Base-by-base conservation (phyloP, 1,139 yeast species). In the Suhomyces panamericanus region DNA sequence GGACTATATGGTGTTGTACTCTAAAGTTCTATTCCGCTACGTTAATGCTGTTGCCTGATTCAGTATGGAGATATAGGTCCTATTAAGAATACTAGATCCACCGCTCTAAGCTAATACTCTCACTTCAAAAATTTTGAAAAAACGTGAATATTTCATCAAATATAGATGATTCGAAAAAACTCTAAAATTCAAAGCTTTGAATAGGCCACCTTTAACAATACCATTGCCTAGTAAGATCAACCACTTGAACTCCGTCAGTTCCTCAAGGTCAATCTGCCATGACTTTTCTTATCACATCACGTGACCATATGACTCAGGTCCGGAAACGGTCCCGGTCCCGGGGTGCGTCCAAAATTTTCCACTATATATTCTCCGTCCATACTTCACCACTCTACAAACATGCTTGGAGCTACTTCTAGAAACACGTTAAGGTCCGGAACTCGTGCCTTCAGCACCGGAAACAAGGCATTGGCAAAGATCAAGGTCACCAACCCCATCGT, bases 401-500 rank as follows among this genome's bases (percentile, higher is more conserved):
- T 47, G 52, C 41, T 49, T 28, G 43, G 49, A 47, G 48, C 49
- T 22, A 42, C 47, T 11, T 10, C 46, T 9, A 37, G 28, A 33
- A 39, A 34, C 32, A 35, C 39, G 6, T 32, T 41, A 17, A 15
- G 24, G 24, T 8, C 31, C n/a, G 14, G 24, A 3, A 43, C 52
- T 37, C 64, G 67, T 44, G 45, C 57, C 22, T 60, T 66, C 49
- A 55, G 68, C 39, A 44, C 59, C 30, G 47, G 60, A 14, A 39
- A 53, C 33, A 33, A 40, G n/a, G 39, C 54, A n/a, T 57, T 48
- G 43, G 39, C 41, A 49, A 91, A 90, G 66, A 85, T 91, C 68
- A 78, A 81, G 59, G 97, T 91, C 49, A 79, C 81, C 66, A 85
- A 80, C 60, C 98, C 98, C 60, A 76, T 91, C 56, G 98, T 91